Evolutionary conservation across 371 early-diverging fungal genomes (phyloP), one percentile per base, ranked within the genome.

Genomic region (Rhizopus sp.): DNA sequence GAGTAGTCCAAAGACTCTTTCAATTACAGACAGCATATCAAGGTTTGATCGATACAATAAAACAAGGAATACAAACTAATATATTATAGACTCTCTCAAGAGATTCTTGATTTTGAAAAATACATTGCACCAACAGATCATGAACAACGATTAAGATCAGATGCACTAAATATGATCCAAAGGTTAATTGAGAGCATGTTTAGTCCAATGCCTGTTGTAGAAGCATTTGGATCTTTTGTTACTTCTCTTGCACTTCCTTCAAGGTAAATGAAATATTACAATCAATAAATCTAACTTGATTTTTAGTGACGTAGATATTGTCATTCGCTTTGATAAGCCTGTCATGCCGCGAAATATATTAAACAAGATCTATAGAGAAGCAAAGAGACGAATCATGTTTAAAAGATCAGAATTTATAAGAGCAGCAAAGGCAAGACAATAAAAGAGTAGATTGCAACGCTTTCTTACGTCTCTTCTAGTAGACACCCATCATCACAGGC

Each of bases 261-360:
- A 29, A 67, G 67, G 67, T 62, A 53, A 29, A 29, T 38, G 32
- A 16, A 31, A 7, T 10, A 52, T n/a, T 29, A 5, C 17, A 50
- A 35, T 7, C 8, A 48, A 17, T 12, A 39, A 37, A 13, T 13
- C 7, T 1, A 45, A 8, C 38, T 2, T 35, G 30, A 29, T 4
- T 10, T 44, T 23, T 54, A 69, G 69, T 41, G 69, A 69, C 56
- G 15, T 69, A 0, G 69, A 69, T 31, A 49, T 64, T 23, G 64
- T 60, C 17, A 58, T 69, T 29, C 45, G 59, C 13, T 45, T 63
- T 34, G 51, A 62, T 0, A 29, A 41, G 9, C 0, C n/a, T n/a
- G n/a, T n/a, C n/a, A n/a, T 37, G 7, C 46, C 45, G 1, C 34
- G 45, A 31, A 46, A 38, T 6, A 55, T 62, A 3, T 32, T 62